Percentiles rank a stretch among this genome's conserved stretches.
Conservation (phyloP, 805 yeast genomes). For the Priceomyces carsonii region DNA sequence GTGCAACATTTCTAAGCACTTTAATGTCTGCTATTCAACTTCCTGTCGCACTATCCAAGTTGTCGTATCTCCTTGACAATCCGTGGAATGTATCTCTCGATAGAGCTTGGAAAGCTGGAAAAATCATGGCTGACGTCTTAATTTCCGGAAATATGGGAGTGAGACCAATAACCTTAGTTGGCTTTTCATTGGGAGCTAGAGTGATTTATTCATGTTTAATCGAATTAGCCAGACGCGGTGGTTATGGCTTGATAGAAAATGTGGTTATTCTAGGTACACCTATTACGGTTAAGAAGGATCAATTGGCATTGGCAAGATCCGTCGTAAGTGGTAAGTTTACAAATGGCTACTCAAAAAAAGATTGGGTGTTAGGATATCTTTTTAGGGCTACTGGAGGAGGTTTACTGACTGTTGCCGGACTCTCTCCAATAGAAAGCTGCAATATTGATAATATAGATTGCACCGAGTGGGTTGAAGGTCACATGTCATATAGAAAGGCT, state of each 20-base stretch:
- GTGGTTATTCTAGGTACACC: constrained; percentile 90
- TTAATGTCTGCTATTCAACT: constrained; percentile 90
- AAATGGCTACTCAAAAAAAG: constrained; percentile 88
- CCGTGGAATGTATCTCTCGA: constrained; percentile 98
- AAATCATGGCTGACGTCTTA: constrained; percentile 85
- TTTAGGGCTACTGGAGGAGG: constrained; percentile 97
- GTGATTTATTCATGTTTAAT: constrained; percentile 86
- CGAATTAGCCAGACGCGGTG: constrained; percentile 83
- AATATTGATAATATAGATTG: constrained; percentile 86
- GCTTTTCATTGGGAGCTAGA: constrained; percentile 92
- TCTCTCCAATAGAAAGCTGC: constrained; percentile 69
- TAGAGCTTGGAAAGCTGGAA: constrained; percentile 96
- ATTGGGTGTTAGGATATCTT: constrained; percentile 94
- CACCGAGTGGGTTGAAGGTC: constrained; percentile 86
- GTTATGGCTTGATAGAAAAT: constrained; percentile 84
- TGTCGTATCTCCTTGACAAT: constrained; percentile 87
- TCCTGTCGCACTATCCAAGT: constrained; percentile 88
- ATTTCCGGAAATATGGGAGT: constrained; percentile 87
- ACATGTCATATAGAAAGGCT: constrained; percentile 94
- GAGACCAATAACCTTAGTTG: constrained; percentile 88
- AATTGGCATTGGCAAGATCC: constrained; percentile 73
- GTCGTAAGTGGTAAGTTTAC: constrained; percentile 88
- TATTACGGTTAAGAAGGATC: constrained; percentile 73
- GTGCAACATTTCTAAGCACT: constrained; percentile 85
- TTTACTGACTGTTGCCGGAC: constrained; percentile 84